Evolutionary conservation across 352 stramenopile genomes (phyloP), one percentile per base, ranked within the genome.

Genomic region (Pythium chondricola): DNA sequence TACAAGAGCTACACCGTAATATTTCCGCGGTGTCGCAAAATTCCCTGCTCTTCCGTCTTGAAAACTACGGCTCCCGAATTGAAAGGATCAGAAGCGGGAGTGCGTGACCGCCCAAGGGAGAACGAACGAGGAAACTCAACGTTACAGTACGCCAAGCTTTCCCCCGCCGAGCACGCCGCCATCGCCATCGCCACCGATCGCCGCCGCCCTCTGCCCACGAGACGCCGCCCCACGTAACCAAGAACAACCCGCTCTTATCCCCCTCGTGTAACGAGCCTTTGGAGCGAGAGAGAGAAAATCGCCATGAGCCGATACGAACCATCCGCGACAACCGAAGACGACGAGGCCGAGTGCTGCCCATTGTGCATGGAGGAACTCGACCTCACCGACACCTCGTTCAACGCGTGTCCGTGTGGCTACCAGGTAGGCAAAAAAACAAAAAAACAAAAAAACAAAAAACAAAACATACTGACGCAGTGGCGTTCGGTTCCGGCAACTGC

Each of bases 321-420:
- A 31, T 22, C 16, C 31, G 44, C 39, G 43, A 91, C 88, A 73
- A 62, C 71, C 21, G 75, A 88, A 45, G 68, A 86, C n/a, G 75
- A 95, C 44, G 85, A 97, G 38, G 67, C 71, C 25, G 83, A 93
- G 26, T 93, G 97, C 56, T 99, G 97, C 68, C 97, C 97, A 35
- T 82, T 99, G 40, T 99, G 97, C 68, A 98, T 97, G 77, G 96
- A 99, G 74, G 93, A 98, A 52, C 82, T 99, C 52, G 96, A 99
- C 73, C 75, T 99, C 20, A 98, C 95, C 44, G 97, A 99, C 83
- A 88, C 96, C 68, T 96, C 97, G 60, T 99, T 99, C 67, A 95
- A 98, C 69, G 96, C 97, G 4, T 99, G 97, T 80, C 96, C 96
- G 63, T 99, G 97, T 65, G 95, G 95, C 35, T 99, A 99, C 69